Evolutionary conservation across 2,329 filamentous ascomycete species (phyloP).

Genomic region (Fusarium subglutinans): DNA sequence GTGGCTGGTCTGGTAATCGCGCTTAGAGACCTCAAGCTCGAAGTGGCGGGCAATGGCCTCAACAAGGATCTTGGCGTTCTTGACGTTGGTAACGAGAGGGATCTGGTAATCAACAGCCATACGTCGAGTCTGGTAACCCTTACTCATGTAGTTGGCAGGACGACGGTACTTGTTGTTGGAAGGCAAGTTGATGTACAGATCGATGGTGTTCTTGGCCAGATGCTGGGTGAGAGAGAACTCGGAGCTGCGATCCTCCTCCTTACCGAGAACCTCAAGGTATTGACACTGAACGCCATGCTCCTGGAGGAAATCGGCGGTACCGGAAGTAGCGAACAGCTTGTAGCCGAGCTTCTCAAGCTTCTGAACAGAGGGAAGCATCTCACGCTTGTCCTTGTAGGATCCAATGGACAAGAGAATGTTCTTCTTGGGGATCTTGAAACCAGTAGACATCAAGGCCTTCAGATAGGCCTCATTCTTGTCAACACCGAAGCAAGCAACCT

Average conservation of each 20-base stretch:
- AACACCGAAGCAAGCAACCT: constrained; percentile 94
- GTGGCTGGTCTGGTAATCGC: constrained; percentile 93
- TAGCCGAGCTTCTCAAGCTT: constrained; percentile 92
- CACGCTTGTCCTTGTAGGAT: constrained; percentile 96
- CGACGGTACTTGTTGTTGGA: constrained; percentile 97
- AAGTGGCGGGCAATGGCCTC: constrained; percentile 93
- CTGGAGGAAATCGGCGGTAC: constrained; percentile 95
- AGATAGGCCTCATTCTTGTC: constrained; percentile 98
- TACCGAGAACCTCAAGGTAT: constrained; percentile 87
- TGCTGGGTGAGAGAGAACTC: constrained; percentile 98
- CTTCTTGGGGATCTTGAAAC: constrained; percentile 94
- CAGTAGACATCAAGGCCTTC: constrained; percentile 94
- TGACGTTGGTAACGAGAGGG: constrained; percentile 96
- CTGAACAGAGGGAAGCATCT: constrained; percentile 92
- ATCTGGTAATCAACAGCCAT: constrained; percentile 99
- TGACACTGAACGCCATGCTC: constrained; percentile 93
- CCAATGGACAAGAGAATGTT: constrained; percentile 96
- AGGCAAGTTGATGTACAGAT: constrained; percentile 99
- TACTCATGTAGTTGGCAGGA: constrained; percentile 98
- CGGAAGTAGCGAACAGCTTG: constrained; percentile 94
- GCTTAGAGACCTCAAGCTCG: constrained; percentile 80
- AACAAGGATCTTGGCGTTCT: constrained; percentile 97
- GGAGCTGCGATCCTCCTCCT: constrained; percentile 85
- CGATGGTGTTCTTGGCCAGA: constrained; percentile 96
- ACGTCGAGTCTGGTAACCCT: constrained; percentile 93